Evolutionary conservation across 768 basidiomycete genomes (phyloP), one percentile per base, ranked within the genome.

Genomic region (Sarcomyxa edulis): DNA sequence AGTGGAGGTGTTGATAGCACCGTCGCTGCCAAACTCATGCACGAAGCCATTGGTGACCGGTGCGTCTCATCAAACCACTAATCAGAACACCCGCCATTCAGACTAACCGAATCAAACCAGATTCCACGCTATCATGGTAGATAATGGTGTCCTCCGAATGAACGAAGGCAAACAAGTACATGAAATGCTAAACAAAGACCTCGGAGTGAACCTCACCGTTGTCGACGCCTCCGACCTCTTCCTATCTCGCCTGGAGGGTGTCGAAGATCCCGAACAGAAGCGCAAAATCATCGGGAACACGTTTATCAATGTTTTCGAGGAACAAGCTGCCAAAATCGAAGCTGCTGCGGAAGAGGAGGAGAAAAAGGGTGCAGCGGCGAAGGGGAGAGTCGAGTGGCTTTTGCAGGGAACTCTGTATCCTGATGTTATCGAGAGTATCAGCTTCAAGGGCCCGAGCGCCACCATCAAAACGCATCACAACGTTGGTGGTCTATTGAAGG

Each of bases 381-480:
- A 93, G 62, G 94, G 96, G 3, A 79, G 81, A 52, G 91, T 98
- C 23, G 96, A 98, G 57, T 99, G 94, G 93, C 62, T 99, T 32
- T 66, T 99, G 8, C 96, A 99, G 62, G 96, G 96, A 4, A 99
- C 96, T 0, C 74, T 99, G 10, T 99, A 98, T 62, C 96, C 96
- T 2, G 96, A 99, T 55, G 96, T 99, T 42, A 99, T 98, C 56
- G 96, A 99, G 69, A 91, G 87, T 56, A 96, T 99, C 66, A 91
- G 87, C 64, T 99, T 99, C 78, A 98, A 97, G 65, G 96, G 96
- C 2, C 96, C 96, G 0, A 91, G 87, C 48, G 96, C 96, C 26
- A 98, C 95, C 7, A 99, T 99, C 72, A 99, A 99, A 73, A 98
- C 96, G 2, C 96, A 99, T 59, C 96, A 98, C 61, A 99, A 99